These are phyloP conservation scores for Fusarium zealandicum DNA, from an alignment of 2,329 filamentous ascomycete species.

Conservation along the genomic window DNA sequence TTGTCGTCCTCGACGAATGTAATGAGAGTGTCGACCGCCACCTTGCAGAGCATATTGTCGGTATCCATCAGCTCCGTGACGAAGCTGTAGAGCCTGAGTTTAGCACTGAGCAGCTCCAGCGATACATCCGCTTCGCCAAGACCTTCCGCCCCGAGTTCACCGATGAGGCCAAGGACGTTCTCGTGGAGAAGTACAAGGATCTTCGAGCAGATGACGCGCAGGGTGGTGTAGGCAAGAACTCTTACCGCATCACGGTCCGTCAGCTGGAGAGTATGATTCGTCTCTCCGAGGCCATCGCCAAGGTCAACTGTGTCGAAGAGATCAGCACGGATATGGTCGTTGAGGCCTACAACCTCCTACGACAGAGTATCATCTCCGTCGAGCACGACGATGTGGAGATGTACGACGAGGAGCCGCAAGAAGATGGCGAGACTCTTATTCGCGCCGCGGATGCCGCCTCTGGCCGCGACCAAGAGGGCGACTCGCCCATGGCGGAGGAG, in stretches of 20 bases:
- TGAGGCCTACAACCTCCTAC: constrained; percentile 89
- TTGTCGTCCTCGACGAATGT: constrained; percentile 95
- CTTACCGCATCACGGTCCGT: constrained; percentile 95
- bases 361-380: constrained; percentile 95
- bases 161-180: constrained; percentile 80
- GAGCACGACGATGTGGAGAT: constrained; percentile 98
- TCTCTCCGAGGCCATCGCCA: constrained; percentile 95
- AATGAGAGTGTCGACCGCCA: constrained; percentile 91
- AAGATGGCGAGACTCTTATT: constrained; percentile 55
- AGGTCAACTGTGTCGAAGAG: constrained; percentile 94
- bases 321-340: constrained; percentile 84
- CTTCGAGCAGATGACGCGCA: constrained; percentile 91
- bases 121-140: constrained; percentile 94
- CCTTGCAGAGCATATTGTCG: constrained; percentile 92
- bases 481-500: constrained; percentile 52
- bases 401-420: constrained; percentile 70
- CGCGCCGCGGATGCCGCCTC: constrained; percentile 53
- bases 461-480: constrained; percentile 56
- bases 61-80: constrained; percentile 90
- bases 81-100: constrained; percentile 92
- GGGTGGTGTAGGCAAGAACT: constrained; percentile 91
- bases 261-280: constrained; percentile 97
- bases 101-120: constrained; percentile 93
- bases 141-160: constrained; percentile 96
- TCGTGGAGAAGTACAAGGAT: constrained; percentile 96